Evolutionary conservation across 139 green algal genomes (phyloP).

Genomic region (Tetratostichococcus sp.): DNA sequence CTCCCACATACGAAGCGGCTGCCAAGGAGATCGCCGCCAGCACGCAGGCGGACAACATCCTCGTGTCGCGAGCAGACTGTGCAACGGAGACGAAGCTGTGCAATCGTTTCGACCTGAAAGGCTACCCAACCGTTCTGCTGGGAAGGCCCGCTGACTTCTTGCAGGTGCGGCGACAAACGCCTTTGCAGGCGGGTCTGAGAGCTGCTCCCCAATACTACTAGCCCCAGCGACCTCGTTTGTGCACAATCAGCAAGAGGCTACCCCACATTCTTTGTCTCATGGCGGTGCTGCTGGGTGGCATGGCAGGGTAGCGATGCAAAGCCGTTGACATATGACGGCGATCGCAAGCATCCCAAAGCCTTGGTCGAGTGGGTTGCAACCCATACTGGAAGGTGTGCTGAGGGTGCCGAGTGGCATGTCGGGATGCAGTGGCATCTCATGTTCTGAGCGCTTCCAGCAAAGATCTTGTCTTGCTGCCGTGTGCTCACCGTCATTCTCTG

Average conservation of each 20-base stretch:
- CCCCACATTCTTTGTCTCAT: neutral
- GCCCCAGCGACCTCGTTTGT: conserved; percentile 1
- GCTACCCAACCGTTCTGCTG: conserved; percentile 20
- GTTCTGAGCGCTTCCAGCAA: no score
- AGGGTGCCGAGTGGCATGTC: neutral
- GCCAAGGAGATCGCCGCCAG: conserved; percentile 28
- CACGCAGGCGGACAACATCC: conserved; percentile 21
- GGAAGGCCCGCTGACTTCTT: conserved; percentile 9
- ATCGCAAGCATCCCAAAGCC: neutral
- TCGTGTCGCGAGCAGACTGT: conserved; percentile 50
- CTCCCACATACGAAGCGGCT: conserved; percentile 52
- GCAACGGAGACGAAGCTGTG: conserved; percentile 17
- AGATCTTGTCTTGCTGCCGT: neutral
- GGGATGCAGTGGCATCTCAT: neutral
- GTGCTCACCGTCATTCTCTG: conserved; percentile 8
- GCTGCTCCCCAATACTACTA: no score
- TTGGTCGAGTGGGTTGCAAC: neutral
- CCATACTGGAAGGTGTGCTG: no score
- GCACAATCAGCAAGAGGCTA: neutral
- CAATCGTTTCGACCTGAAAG: conserved; percentile 10
- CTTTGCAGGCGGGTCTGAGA: neutral
- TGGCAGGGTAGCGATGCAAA: neutral
- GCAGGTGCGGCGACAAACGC: neutral
- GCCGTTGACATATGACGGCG: neutral
- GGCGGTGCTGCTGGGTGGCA: neutral